Conservation (phyloP, 139 green algal species). For the Picochlorum sp. region DNA sequence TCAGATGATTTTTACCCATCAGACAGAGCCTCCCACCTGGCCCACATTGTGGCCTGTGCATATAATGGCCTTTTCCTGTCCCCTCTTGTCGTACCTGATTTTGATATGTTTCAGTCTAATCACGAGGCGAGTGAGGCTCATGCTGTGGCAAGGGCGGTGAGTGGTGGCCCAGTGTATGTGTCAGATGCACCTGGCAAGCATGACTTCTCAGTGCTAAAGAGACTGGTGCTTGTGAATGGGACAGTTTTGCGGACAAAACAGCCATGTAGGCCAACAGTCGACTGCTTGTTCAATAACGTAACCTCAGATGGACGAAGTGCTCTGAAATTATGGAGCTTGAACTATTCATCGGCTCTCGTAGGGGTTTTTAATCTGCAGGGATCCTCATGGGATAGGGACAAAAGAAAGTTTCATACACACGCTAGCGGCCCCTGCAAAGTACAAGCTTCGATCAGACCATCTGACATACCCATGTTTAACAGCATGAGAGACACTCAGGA, state of each 20-base stretch:
- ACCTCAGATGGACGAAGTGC: conserved; percentile 59
- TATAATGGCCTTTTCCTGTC: conserved; percentile 77
- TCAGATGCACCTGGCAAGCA: conserved; percentile 78
- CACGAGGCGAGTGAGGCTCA: conserved; percentile 16
- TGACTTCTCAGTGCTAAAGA: conserved; percentile 63
- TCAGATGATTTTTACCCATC: conserved; percentile 79
- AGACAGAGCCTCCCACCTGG: conserved; percentile 63
- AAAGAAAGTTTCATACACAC: conserved; percentile 63
- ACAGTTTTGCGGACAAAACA: conserved; percentile 48
- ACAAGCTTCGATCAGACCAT: conserved; percentile 24
- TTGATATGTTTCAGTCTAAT: conserved; percentile 4
- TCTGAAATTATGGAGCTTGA: conserved; percentile 80
- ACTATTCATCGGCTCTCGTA: conserved; percentile 54
- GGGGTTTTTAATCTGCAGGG: conserved; percentile 85
- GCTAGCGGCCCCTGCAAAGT: conserved; percentile 16
- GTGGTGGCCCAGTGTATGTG: conserved; percentile 72
- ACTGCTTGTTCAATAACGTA: conserved; percentile 82
- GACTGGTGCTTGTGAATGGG: conserved; percentile 63
- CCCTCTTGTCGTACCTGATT: conserved; percentile 37
- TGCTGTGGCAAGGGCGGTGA: conserved; percentile 38
- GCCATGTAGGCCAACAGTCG: conserved; percentile 78
- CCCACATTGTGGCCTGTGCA: conserved; percentile 84
- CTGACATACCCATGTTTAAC: conserved; percentile 48
- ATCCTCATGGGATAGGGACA: conserved; percentile 62
- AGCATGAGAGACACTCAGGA: background rate